phyloP scores from a whole-genome alignment of 257 asterid genomes.

The Cordia subcordata region DNA sequence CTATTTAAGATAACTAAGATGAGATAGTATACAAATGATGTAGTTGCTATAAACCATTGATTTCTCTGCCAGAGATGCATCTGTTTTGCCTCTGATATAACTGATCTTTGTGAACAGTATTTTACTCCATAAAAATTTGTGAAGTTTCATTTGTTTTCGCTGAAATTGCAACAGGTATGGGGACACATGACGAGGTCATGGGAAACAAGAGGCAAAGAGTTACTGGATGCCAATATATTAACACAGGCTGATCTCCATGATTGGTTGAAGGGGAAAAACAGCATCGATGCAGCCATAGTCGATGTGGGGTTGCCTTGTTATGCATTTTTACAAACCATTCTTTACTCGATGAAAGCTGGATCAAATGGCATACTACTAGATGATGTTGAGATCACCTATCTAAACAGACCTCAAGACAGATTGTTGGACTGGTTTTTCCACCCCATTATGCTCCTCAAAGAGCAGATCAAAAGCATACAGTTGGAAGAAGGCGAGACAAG shows the following conservation, averaged over 20 bases:
- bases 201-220: constrained; percentile 59
- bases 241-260: constrained; percentile 60
- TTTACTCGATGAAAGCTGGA: constrained; percentile 59
- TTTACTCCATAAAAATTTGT: background rate
- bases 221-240: constrained; percentile 49
- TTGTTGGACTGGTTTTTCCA: constrained; percentile 88
- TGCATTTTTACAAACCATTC: constrained; percentile 51
- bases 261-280: constrained; percentile 68
- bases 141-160: background rate
- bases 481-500: constrained; percentile 67
- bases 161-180: constrained; percentile 58
- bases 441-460: constrained; percentile 79
- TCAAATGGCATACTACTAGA: constrained; percentile 71
- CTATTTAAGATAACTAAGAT: too few relatives aligned
- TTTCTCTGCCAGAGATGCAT: too few relatives aligned
- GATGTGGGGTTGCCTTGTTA: constrained; percentile 72
- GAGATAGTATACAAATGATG: too few relatives aligned
- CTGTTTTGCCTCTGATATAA: too few relatives aligned
- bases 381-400: constrained; percentile 66
- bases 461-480: constrained; percentile 60
- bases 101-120: too few relatives aligned
- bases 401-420: constrained; percentile 83
- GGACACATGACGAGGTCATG: constrained; percentile 55
- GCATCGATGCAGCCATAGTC: constrained; percentile 41
- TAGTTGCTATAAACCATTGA: too few relatives aligned